A percentile compares a stretch with the other conserved stretches of the same genome.
Conservation (phyloP, 768 basidiomycete species). For the Russula griseocarnosa region DNA sequence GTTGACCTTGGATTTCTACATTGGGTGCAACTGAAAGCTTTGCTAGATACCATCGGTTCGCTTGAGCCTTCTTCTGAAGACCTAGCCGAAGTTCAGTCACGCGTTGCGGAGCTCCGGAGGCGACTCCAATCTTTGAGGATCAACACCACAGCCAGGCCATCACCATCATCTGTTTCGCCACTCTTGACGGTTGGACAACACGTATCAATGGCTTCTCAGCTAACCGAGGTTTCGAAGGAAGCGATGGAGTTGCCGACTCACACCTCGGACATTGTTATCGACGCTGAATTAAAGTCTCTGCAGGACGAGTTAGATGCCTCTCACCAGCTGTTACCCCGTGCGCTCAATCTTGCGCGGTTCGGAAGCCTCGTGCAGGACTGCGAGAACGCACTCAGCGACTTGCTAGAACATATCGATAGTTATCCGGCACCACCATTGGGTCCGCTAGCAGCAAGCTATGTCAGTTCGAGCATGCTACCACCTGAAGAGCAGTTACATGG, state of each 20-base stretch:
- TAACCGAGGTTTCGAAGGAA: constrained; percentile 46
- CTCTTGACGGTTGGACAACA: constrained; percentile 53
- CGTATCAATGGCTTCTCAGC: constrained; percentile 44
- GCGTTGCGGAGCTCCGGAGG: constrained; percentile 53
- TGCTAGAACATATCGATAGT: constrained; percentile 82
- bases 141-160: constrained; percentile 49
- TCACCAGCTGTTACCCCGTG: constrained; percentile 44
- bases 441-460: constrained; percentile 49
- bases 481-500: constrained; percentile 66
- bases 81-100: constrained; percentile 45
- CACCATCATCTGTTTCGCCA: constrained; percentile 34
- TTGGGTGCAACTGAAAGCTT: background rate
- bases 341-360: constrained; percentile 56
- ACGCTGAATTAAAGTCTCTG: constrained; percentile 61
- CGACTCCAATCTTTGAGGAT: constrained; percentile 59
- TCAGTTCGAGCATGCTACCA: constrained; percentile 39
- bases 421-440: constrained; percentile 61
- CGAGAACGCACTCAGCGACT: constrained; percentile 76
- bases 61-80: constrained; percentile 30
- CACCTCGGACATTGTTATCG: constrained; percentile 39
- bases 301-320: constrained; percentile 54
- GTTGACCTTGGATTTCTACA: background rate
- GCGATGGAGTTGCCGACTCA: constrained; percentile 46
- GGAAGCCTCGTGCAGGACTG: constrained; percentile 48
- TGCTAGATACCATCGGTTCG: constrained; percentile 16